Base-by-base conservation (phyloP, 805 yeast genomes). In the Wickerhamomyces alni region DNA sequence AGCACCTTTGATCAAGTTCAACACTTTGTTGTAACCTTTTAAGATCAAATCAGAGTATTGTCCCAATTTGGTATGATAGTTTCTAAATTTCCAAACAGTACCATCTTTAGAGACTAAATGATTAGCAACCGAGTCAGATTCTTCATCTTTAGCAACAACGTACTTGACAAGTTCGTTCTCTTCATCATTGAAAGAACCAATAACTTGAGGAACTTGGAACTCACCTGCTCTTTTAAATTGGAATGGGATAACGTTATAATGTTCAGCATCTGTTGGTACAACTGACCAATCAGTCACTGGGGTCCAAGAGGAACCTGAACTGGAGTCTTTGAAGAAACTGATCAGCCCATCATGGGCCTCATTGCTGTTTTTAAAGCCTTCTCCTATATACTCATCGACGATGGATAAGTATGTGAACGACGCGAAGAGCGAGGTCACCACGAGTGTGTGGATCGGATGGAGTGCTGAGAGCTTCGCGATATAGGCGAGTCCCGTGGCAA, bases 391-490 rank as follows among this genome's bases (percentile, higher is more conserved):
- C 44, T 80, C 79, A 48, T 82, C 87, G 27, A 83, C 77, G 3
- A 82, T 74, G 4, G 89, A 74, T 42, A 89, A 69, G 58, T 89
- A 91, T 8, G 91, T 82, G 38, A 85, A 64, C 3, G 95, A 82
- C 2, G 95, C 93, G 30, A 87, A 58, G 36, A 88, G 63, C 12
- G 91, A 72, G 6, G 87, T 74, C 41, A 77, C 54, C 35, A 87
- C 77, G 38, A 89, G 79, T 39, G 87, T 74, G 62, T 89, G 98
- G 49, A 91, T 86, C 15, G 99, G 99, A 55, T 80, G 74, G 43
- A 75, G 74, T 12, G 95, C 93, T 38, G 91, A 77, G 17, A 72
- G 58, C 42, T 59, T 64, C 11, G 77, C 71, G 28, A 65, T 40
- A 42, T 66, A 67, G 34, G 85, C 82, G 38, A 78, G 51, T 16